Evolutionary conservation across 257 asterid genomes (phyloP).

Genomic region (Rhazya stricta): DNA sequence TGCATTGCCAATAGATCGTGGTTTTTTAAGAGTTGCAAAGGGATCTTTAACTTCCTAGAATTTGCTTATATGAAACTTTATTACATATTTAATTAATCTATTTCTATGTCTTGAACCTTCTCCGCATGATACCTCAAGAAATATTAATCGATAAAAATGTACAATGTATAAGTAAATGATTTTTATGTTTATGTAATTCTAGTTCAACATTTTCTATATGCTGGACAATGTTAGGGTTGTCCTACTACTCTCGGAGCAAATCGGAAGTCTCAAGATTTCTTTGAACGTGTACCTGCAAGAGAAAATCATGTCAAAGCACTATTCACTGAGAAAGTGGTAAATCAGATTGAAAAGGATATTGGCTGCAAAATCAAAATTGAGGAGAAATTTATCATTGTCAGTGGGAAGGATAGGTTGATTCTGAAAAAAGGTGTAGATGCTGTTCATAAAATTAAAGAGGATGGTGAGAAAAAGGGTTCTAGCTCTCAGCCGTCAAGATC

Average conservation of each 20-base stretch:
- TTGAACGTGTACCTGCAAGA: constrained; percentile 93
- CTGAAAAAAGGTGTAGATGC: constrained; percentile 87
- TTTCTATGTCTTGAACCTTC: background rate
- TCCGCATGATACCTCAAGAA: background rate
- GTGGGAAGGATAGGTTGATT: constrained; percentile 93
- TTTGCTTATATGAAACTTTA: background rate
- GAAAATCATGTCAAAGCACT: constrained; percentile 82
- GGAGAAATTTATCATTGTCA: constrained; percentile 89
- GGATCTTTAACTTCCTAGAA: background rate
- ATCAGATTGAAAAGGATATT: constrained; percentile 80
- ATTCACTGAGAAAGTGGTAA: constrained; percentile 74
- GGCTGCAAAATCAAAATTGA: constrained; percentile 92
- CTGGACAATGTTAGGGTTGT: constrained; percentile 65
- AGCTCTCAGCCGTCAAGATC: constrained; percentile 57
- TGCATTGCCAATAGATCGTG: background rate
- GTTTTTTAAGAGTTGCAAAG: background rate
- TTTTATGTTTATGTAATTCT: background rate
- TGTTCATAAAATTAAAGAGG: constrained; percentile 82
- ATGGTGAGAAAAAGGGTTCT: constrained; percentile 50
- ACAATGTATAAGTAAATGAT: background rate
- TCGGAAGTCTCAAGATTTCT: constrained; percentile 94
- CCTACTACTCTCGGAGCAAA: constrained; percentile 95
- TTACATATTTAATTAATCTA: background rate
- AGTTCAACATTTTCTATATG: constrained; percentile 7
- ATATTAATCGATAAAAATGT: background rate